Percentiles rank a stretch among this genome's conserved stretches.
Conservation (phyloP, 2,329 filamentous ascomycete species). For the Cladosporium sp. region DNA sequence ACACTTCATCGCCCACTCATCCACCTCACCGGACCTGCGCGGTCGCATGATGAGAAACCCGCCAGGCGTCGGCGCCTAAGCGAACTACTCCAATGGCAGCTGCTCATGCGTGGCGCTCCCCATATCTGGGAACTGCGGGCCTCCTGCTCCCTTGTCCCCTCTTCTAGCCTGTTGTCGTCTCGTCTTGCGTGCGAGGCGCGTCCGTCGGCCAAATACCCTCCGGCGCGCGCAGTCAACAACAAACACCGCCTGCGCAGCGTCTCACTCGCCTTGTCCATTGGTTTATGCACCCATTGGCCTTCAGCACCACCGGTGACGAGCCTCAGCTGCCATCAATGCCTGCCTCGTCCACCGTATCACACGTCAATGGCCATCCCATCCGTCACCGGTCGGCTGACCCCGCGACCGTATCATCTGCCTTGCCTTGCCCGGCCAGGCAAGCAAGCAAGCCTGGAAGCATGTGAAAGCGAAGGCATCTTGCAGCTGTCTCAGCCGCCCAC, state of each 20-base stretch:
- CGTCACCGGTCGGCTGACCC: constrained; percentile 19
- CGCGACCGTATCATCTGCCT: constrained; percentile 14
- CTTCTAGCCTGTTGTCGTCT: background rate
- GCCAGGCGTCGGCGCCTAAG: constrained; percentile 5
- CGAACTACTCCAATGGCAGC: constrained; percentile 7
- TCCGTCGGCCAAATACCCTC: constrained; percentile 12
- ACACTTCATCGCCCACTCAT: background rate
- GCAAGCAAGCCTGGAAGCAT: constrained; percentile 7
- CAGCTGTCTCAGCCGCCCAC: constrained; percentile 17
- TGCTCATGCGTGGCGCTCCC: constrained; percentile 3
- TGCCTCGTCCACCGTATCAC: constrained; percentile 10
- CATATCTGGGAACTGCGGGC: constrained; percentile 1
- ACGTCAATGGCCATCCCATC: constrained; percentile 12
- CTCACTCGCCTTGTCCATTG: background rate
- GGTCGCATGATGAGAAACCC: constrained; percentile 9
- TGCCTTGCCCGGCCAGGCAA: background rate
- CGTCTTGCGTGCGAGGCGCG: constrained; percentile 7
- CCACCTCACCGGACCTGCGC: constrained; percentile 1
- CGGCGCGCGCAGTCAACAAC: background rate
- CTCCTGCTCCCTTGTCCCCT: background rate
- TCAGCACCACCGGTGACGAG: constrained; percentile 5
- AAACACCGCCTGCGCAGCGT: background rate
- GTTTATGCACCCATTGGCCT: background rate
- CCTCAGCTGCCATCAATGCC: constrained; percentile 13
- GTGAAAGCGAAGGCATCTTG: constrained; percentile 13